These are phyloP conservation scores for Lyophyllum atratum DNA, from an alignment of 768 basidiomycete genomes.

Conservation along the genomic window DNA sequence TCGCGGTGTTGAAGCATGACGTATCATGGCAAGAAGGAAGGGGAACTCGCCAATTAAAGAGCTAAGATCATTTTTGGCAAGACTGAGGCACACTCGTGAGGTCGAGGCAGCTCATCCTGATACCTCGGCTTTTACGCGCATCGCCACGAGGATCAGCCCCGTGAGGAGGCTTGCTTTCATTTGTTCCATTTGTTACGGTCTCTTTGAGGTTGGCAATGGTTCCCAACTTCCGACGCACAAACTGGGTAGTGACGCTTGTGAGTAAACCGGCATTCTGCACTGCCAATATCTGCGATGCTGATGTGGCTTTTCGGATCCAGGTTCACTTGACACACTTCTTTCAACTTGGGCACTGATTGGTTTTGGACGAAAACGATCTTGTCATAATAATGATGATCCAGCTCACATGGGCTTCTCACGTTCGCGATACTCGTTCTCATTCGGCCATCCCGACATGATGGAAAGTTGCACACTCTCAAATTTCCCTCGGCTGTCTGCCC, in stretches of 20 bases:
- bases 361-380: background rate
- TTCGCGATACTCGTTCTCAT: constrained; percentile 22
- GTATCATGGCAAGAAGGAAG: background rate
- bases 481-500: constrained; percentile 32
- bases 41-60: background rate
- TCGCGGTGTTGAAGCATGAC: background rate
- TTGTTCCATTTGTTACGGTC: background rate
- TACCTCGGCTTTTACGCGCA: background rate
- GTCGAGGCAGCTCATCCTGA: background rate
- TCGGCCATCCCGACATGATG: constrained; percentile 24
- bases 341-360: background rate
- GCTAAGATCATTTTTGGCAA: background rate
- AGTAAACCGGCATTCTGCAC: background rate
- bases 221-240: background rate
- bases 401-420: constrained; percentile 20
- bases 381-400: constrained; percentile 9
- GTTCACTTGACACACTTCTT: constrained; percentile 3
- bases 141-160: background rate
- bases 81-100: background rate
- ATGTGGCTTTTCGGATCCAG: constrained; percentile 9
- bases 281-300: constrained; percentile 2
- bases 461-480: constrained; percentile 14
- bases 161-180: background rate
- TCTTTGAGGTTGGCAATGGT: no score
- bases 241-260: background rate